phyloP scores from a whole-genome alignment of 2,329 filamentous ascomycete species.

The Onygena corvina region DNA sequence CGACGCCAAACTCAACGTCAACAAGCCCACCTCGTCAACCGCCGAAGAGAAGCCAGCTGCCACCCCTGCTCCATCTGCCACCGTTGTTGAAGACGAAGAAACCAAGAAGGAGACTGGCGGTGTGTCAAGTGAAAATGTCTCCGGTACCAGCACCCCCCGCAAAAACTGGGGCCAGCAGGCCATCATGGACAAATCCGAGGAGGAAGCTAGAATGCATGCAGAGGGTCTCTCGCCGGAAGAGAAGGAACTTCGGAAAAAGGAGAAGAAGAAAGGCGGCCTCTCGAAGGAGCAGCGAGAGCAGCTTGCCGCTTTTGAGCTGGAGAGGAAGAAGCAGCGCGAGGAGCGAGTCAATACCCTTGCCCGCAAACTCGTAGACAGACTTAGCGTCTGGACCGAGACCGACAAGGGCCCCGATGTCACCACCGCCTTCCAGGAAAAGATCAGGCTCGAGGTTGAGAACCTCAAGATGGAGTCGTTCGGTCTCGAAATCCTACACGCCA shows the following conservation, averaged over 20 bases:
- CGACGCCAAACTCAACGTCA: constrained; percentile 34
- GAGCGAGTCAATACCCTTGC: constrained; percentile 78
- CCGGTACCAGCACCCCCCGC: constrained; percentile 39
- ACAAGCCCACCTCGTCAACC: constrained; percentile 9
- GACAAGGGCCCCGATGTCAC: constrained; percentile 82
- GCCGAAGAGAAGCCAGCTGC: not conserved
- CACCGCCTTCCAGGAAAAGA: constrained; percentile 84
- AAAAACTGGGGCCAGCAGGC: constrained; percentile 63
- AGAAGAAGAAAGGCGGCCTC: constrained; percentile 80
- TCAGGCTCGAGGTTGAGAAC: constrained; percentile 86
- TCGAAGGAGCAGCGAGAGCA: constrained; percentile 90
- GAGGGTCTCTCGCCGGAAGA: constrained; percentile 59
- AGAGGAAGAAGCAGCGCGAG: constrained; percentile 70
- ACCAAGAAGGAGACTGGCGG: constrained; percentile 3
- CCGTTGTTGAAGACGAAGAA: not conserved
- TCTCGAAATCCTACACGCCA: constrained; percentile 87
- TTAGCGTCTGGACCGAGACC: constrained; percentile 94
- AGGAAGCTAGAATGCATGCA: constrained; percentile 54
- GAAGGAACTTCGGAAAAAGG: constrained; percentile 63
- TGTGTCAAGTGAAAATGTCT: constrained; percentile 19
- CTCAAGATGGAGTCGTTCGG: constrained; percentile 99
- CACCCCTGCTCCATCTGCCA: not conserved
- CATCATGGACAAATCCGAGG: constrained; percentile 77
- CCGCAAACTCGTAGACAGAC: constrained; percentile 74
- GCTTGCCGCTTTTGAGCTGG: constrained; percentile 73